These are phyloP conservation scores for Claviceps spartinae DNA, from an alignment of 2,329 filamentous ascomycete genomes.

Conservation along the genomic window DNA sequence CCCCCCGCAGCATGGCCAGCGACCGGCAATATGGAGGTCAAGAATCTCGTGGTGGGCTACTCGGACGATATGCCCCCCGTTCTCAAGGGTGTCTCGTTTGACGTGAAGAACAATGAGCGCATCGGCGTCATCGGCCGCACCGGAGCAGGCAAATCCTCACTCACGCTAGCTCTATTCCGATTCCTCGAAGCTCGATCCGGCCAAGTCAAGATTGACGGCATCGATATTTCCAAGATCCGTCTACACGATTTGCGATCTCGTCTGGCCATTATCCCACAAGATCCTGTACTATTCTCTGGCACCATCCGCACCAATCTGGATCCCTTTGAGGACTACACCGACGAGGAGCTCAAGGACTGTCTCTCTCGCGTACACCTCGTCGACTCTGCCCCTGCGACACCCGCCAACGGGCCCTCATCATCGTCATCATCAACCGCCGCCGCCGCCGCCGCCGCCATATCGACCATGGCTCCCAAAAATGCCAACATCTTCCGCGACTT, in stretches of 20 bases:
- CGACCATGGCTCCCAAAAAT: constrained; percentile 31
- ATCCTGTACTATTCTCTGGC: constrained; percentile 70
- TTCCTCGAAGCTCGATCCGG: constrained; percentile 59
- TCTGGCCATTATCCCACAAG: constrained; percentile 67
- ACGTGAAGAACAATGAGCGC: constrained; percentile 51
- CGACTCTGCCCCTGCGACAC: constrained; percentile 26
- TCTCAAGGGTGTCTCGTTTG: constrained; percentile 55
- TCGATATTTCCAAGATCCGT: constrained; percentile 60
- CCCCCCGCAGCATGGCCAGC: constrained; percentile 64
- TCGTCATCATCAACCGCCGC: too few relatives aligned
- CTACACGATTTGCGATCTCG: constrained; percentile 59
- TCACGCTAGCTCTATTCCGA: constrained; percentile 64
- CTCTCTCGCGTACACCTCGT: constrained; percentile 59
- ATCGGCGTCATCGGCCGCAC: constrained; percentile 69
- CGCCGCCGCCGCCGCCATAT: constrained; percentile 13
- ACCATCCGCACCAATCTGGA: constrained; percentile 67
- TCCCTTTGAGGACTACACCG: constrained; percentile 57
- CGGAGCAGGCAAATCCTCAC: constrained; percentile 63
- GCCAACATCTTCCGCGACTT: constrained; percentile 53
- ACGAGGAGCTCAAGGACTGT: constrained; percentile 55
- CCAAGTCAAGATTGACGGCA: constrained; percentile 54
- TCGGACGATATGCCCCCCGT: constrained; percentile 58
- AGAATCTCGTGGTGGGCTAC: constrained; percentile 58
- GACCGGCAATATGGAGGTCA: constrained; percentile 58
- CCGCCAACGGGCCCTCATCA: constrained; percentile 24